These are phyloP conservation scores for Fusarium sambucinum DNA, from an alignment of 2,329 filamentous ascomycete genomes.

Conservation along the genomic window DNA sequence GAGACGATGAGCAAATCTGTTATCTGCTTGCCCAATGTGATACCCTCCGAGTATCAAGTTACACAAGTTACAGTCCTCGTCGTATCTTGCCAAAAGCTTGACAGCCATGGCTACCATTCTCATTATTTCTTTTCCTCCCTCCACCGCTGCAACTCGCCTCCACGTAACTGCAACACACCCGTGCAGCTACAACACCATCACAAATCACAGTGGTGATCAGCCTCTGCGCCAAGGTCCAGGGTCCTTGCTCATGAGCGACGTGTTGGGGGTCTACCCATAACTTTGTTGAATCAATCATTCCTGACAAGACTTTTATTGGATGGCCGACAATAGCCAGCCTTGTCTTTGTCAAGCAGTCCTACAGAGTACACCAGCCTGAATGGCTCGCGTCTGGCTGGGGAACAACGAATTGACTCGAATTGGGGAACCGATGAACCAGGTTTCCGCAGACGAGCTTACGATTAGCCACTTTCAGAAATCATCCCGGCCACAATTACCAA, in stretches of 20 bases:
- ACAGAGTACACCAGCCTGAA: slow-evolving; percentile 6
- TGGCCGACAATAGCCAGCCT: slow-evolving; percentile 7
- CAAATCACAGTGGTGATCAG: slow-evolving; percentile 37
- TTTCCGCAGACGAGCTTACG: neutral
- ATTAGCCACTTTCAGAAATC: neutral
- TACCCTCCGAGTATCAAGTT: slow-evolving; percentile 3
- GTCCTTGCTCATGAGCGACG: slow-evolving; percentile 27
- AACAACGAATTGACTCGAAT: slow-evolving; percentile 6
- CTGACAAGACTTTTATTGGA: slow-evolving; percentile 13
- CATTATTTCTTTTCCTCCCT: slow-evolving; percentile 4
- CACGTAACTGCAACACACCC: slow-evolving; percentile 19
- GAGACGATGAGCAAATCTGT: slow-evolving; percentile 4
- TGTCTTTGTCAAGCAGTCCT: slow-evolving; percentile 7
- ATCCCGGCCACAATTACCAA: slow-evolving; percentile 11
- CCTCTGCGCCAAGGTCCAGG: slow-evolving; percentile 40
- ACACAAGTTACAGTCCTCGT: neutral
- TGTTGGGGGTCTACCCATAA: slow-evolving; percentile 30
- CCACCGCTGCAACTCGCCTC: slow-evolving; percentile 15
- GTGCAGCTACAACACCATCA: slow-evolving; percentile 34
- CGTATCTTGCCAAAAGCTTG: slow-evolving; percentile 9
- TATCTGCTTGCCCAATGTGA: slow-evolving; percentile 11
- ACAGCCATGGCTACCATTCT: slow-evolving; percentile 8
- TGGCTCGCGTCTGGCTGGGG: slow-evolving; percentile 9
- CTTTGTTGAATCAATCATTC: slow-evolving; percentile 30
- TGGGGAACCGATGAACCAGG: neutral